Evolutionary conservation across 2,329 filamentous ascomycete genomes (phyloP).

Genomic region (Colletotrichum lindemuthianum): DNA sequence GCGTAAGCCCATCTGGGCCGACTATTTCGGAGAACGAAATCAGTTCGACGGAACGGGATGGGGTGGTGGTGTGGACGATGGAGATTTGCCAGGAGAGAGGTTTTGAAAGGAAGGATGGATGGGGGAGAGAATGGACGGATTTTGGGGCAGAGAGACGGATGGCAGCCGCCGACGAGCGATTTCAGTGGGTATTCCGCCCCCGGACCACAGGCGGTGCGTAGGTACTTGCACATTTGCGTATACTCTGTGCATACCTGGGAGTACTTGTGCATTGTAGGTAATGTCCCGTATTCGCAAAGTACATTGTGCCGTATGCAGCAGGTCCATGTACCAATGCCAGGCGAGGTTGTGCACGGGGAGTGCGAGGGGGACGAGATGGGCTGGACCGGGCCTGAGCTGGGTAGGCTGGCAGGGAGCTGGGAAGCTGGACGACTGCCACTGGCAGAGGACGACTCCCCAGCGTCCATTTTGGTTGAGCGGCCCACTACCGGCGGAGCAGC

Average conservation of each 20-base stretch:
- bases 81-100: conserved; percentile 13
- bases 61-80: conserved; percentile 21
- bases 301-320: too few relatives aligned
- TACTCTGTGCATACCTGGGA: too few relatives aligned
- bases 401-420: not conserved
- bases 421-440: conserved; percentile 26
- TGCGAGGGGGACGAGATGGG: conserved; percentile 26
- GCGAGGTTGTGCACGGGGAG: conserved; percentile 18
- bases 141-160: conserved; percentile 34
- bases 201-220: conserved; percentile 28
- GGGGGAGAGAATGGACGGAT: conserved; percentile 36
- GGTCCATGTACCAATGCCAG: too few relatives aligned
- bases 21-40: conserved; percentile 28
- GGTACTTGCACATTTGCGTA: too few relatives aligned
- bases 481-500: conserved; percentile 26
- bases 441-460: conserved; percentile 6
- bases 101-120: conserved; percentile 33
- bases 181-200: conserved; percentile 32
- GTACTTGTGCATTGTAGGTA: too few relatives aligned
- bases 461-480: conserved; percentile 16
- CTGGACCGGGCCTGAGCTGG: conserved; percentile 27
- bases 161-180: conserved; percentile 34
- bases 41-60: conserved; percentile 32
- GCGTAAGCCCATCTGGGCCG: conserved; percentile 34
- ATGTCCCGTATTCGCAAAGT: too few relatives aligned